Base-by-base conservation (phyloP, 441 rosid species). In the California macrophylla region DNA sequence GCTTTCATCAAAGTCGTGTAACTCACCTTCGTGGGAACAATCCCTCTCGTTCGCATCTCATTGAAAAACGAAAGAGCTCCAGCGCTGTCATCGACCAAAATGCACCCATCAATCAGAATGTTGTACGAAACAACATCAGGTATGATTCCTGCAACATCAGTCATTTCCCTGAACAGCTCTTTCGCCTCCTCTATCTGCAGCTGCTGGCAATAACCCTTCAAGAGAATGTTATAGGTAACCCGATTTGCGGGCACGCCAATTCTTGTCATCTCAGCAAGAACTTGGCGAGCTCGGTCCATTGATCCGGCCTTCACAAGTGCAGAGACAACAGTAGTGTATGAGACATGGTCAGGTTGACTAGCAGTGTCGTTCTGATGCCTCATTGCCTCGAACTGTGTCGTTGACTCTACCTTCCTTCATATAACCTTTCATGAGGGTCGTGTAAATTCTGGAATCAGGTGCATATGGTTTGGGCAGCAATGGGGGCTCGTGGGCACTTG, bases 1-100 rank as follows among this genome's bases (percentile, higher is more conserved):
- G 97, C 96, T 84, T 94, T 94, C 98, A 91, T 92, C 85, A 92
- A 70, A 36, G 98, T 91, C 6, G 98, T 92, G 81, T 94, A 91
- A 72, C 98, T 94, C 67, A 91, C 80, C 85, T 94, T 94, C 16
- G 91, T 87, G 0, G 98, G 97, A 72, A 89, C 83, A 50, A 94
- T 90, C 67, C 89, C 95, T 74, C 69, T 84, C 0, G 81, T 77
- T 71, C 99, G 82, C 97, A 94, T 94, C 79, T 94, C 90, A 38
- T 91, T 90, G 77, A 91, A 94, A 72, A 84, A 85, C 2, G 83
- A 74, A 13, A 94, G 82, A 47, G 97, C 98, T 36, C 91, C 93
- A 18, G 94, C 84, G 70, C 91, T 90, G 74, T 94, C 97, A 65
- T 90, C 97, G 2, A 85, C 82, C 73, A 82, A 70, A 76, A 91